Percentiles rank a stretch among this genome's conserved stretches.
Evolutionary conservation across 2,329 filamentous ascomycete species (phyloP).

Genomic region (Cercospora zeina): DNA sequence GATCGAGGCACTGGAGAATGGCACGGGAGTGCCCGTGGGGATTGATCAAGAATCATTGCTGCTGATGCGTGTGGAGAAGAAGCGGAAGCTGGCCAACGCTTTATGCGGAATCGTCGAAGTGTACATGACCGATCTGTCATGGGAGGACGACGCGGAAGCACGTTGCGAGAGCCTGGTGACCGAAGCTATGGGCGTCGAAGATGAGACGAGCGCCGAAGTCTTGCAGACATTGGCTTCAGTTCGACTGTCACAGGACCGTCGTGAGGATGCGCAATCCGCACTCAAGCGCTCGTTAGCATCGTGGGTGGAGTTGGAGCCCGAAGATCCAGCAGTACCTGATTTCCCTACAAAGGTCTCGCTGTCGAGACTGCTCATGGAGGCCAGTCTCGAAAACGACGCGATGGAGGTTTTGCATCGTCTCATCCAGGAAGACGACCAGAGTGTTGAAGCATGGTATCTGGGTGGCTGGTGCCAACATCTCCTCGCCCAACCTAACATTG

Average conservation of each 20-base stretch:
- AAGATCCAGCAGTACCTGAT: slow-evolving; percentile 73
- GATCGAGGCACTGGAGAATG: slow-evolving; percentile 63
- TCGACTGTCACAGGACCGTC: slow-evolving; percentile 79
- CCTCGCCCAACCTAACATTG: slow-evolving; percentile 65
- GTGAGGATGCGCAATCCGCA: slow-evolving; percentile 77
- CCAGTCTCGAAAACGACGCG: slow-evolving; percentile 79
- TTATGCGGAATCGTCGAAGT: slow-evolving; percentile 93
- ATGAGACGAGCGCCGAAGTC: slow-evolving; percentile 74
- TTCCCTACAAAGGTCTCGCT: slow-evolving; percentile 85
- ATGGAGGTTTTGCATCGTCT: slow-evolving; percentile 81
- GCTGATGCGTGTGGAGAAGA: slow-evolving; percentile 64
- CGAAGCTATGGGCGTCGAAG: slow-evolving; percentile 82
- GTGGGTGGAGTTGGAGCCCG: slow-evolving; percentile 77
- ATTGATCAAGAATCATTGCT: slow-evolving; percentile 40
- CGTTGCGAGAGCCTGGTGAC: slow-evolving; percentile 86
- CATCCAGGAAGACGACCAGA: slow-evolving; percentile 84
- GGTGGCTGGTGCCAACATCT: slow-evolving; percentile 91
- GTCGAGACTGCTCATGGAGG: slow-evolving; percentile 83
- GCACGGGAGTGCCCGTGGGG: slow-evolving; percentile 38
- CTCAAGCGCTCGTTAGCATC: slow-evolving; percentile 75
- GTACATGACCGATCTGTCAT: slow-evolving; percentile 85
- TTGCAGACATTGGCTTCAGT: slow-evolving; percentile 94
- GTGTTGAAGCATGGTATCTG: slow-evolving; percentile 95
- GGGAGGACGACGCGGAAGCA: slow-evolving; percentile 85
- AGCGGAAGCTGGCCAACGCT: slow-evolving; percentile 80